Evolutionary conservation across 1,284 basidiomycete genomes (phyloP), one percentile per base, ranked within the genome.

Genomic region (Trametes pubescens): DNA sequence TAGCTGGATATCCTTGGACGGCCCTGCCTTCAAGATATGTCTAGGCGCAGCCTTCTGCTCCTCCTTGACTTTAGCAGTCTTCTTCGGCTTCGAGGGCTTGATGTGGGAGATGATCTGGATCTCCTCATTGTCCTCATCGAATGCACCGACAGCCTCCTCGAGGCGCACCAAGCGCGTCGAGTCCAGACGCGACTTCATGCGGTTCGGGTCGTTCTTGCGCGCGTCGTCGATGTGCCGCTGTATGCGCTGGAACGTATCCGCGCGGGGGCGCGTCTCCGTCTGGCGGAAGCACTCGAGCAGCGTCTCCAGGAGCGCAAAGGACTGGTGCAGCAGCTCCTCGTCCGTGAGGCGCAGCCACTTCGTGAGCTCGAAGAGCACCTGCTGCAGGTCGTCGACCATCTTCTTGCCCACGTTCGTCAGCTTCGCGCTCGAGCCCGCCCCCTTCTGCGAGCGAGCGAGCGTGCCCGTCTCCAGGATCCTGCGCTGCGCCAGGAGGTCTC

Each of bases 271-370:
- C 10, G 86, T 78, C 14, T 81, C 77, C 4, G 83, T 83, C 52
- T 85, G 82, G 52, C 81, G 81, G 76, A 94, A 92, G 65, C 89
- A 86, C 32, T 86, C 83, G 51, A 96, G 80, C 37, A 97, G 81
- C 10, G 89, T 87, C 72, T 92, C 90, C 51, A 97, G 79, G 9
- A 98, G 81, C 60, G 92, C 83, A 67, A 93, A 94, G 0, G 94
- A 90, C 71, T 97, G 95, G 75, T 96, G 91, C 0, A 97, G 79
- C 9, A 95, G 83, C 73, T 96, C 95, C 70, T 90, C 86, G 72
- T 98, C 94, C 22, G 95, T 98, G 46, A 98, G 81, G 24, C 96
- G 88, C 58, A 98, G 80, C 96, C 96, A 98, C 57, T 86, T 83
- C 11, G 90, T 83, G 59, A 97, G 81, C 72, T 95, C 92, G 2